Conservation (phyloP, 2,329 filamentous ascomycete genomes). For the Juglanconis sp. region DNA sequence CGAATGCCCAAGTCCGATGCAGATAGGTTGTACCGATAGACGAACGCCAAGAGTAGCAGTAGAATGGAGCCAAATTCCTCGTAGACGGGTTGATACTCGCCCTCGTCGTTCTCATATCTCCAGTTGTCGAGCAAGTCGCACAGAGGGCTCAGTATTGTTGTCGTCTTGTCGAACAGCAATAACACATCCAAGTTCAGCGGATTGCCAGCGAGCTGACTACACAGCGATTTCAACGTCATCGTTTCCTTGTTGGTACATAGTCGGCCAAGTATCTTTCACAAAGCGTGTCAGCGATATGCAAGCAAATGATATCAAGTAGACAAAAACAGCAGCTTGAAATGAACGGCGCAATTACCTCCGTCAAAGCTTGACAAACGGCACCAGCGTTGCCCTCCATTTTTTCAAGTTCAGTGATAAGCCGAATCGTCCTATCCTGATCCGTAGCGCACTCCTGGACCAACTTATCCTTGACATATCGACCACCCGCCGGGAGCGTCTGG, state of each 20-base stretch:
- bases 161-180: constrained; percentile 69
- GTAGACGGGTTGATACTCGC: constrained; percentile 80
- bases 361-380: constrained; percentile 74
- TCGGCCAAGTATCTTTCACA: constrained; percentile 58
- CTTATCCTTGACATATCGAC: constrained; percentile 73
- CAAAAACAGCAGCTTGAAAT: not conserved
- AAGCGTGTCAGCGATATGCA: not conserved
- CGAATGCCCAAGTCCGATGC: constrained; percentile 61
- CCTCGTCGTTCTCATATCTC: constrained; percentile 79
- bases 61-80: constrained; percentile 81
- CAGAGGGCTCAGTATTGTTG: constrained; percentile 67
- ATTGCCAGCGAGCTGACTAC: constrained; percentile 69
- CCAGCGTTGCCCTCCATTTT: constrained; percentile 90
- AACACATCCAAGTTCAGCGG: constrained; percentile 71
- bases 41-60: constrained; percentile 68
- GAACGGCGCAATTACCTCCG: constrained; percentile 51
- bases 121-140: constrained; percentile 75
- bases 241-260: constrained; percentile 73
- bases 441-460: constrained; percentile 74
- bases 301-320: not conserved
- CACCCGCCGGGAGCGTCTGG: constrained; percentile 70
- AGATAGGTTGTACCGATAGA: constrained; percentile 70
- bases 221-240: constrained; percentile 73
- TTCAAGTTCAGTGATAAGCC: constrained; percentile 77
- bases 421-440: constrained; percentile 72